Percentiles rank a stretch among this genome's conserved stretches.
Conservation (phyloP, 495 filamentous ascomycete genomes). For the Tuber umbilicatum region DNA sequence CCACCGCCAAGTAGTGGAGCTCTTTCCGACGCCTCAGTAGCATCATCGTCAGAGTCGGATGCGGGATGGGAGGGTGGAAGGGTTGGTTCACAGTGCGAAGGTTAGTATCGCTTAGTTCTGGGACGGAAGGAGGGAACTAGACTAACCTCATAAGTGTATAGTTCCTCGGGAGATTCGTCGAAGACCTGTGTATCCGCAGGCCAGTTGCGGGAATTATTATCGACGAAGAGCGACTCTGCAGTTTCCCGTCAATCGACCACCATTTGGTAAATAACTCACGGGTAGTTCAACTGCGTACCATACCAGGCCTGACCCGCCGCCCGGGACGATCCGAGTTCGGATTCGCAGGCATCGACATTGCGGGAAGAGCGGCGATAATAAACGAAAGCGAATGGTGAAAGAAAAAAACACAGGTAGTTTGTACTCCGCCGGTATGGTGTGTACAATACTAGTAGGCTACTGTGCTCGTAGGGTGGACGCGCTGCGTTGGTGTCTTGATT, state of each 20-base stretch:
- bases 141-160: slow-evolving; percentile 27
- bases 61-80: neutral
- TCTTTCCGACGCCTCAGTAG: slow-evolving; percentile 10
- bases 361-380: neutral
- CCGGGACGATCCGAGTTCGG: neutral
- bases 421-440: neutral
- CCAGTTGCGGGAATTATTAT: slow-evolving; percentile 37
- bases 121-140: neutral
- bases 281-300: neutral
- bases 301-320: neutral
- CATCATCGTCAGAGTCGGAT: slow-evolving; percentile 1
- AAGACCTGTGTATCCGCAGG: slow-evolving; percentile 35
- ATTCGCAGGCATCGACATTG: neutral
- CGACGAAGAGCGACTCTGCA: slow-evolving; percentile 11
- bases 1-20: slow-evolving; percentile 21
- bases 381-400: neutral
- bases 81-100: slow-evolving; percentile 11
- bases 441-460: neutral
- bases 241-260: neutral
- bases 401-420: neutral
- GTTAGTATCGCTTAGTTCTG: neutral
- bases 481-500: neutral
- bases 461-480: neutral
- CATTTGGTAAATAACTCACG: neutral
- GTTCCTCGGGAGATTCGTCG: slow-evolving; percentile 27